phyloP scores from a whole-genome alignment of 2,329 filamentous ascomycete genomes.

The Cordyceps javanica region DNA sequence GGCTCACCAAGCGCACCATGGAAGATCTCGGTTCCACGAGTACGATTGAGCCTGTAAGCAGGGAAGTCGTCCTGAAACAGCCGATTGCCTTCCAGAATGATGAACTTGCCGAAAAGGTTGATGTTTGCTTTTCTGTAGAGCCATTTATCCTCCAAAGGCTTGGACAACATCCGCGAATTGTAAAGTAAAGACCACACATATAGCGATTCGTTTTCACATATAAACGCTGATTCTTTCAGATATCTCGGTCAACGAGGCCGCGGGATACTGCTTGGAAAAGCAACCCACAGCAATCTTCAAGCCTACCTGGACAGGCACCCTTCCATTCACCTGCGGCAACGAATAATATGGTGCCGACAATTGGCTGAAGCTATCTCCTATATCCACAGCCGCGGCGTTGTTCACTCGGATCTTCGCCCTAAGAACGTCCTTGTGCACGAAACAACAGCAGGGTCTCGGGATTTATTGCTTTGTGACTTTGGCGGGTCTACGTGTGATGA shows the following conservation, averaged over 20 bases:
- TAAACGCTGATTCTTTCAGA: background rate
- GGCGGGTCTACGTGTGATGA: slow-evolving; percentile 25
- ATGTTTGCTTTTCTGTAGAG: slow-evolving; percentile 3
- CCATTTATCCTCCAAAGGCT: background rate
- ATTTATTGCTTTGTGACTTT: slow-evolving; percentile 28
- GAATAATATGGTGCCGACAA: slow-evolving; percentile 22
- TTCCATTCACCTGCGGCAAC: slow-evolving; percentile 10
- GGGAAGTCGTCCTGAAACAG: background rate
- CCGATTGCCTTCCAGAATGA: background rate
- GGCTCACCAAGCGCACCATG: background rate
- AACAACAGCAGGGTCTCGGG: slow-evolving; percentile 17
- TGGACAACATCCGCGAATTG: slow-evolving; percentile 1
- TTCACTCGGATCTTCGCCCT: slow-evolving; percentile 28
- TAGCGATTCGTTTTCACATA: background rate
- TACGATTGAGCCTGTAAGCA: background rate
- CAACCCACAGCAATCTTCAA: slow-evolving; percentile 16
- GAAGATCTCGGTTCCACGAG: slow-evolving; percentile 1
- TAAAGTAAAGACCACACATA: background rate
- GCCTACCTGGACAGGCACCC: slow-evolving; percentile 11
- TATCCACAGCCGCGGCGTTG: slow-evolving; percentile 24
- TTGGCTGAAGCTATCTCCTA: slow-evolving; percentile 23
- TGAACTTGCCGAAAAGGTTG: background rate
- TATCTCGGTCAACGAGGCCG: slow-evolving; percentile 1
- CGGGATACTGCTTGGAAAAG: background rate
- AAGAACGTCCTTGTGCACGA: slow-evolving; percentile 26